phyloP scores from a whole-genome alignment of 2,329 filamentous ascomycete species.

The Epicoccum nigrum region DNA sequence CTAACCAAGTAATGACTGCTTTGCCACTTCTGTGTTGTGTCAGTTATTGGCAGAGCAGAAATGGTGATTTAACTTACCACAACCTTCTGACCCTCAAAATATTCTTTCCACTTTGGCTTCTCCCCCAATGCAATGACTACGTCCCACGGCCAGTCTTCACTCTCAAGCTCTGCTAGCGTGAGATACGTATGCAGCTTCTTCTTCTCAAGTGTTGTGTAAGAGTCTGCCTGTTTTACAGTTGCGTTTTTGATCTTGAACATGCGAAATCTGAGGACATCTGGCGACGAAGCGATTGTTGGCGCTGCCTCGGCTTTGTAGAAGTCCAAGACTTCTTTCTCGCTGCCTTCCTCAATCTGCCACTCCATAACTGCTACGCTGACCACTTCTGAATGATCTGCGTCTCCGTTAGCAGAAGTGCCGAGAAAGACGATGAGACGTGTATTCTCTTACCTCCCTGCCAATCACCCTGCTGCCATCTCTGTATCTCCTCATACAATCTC shows the following conservation, averaged over 20 bases:
- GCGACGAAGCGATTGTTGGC: constrained; percentile 15
- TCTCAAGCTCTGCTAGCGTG: constrained; percentile 11
- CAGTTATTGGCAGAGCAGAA: background rate
- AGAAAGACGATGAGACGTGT: background rate
- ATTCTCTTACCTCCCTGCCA: constrained; percentile 13
- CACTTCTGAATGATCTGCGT: constrained; percentile 10
- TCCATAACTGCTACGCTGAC: constrained; percentile 21
- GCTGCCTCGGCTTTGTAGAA: constrained; percentile 15
- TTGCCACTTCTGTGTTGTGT: constrained; percentile 15
- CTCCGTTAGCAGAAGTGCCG: background rate
- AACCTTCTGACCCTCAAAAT: constrained; percentile 12
- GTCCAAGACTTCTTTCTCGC: constrained; percentile 14
- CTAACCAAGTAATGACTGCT: constrained; percentile 18
- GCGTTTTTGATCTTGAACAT: constrained; percentile 16
- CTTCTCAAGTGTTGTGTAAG: constrained; percentile 10
- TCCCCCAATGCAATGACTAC: constrained; percentile 14
- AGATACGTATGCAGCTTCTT: constrained; percentile 11
- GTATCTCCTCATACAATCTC: constrained; percentile 13
- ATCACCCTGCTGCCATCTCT: constrained; percentile 14
- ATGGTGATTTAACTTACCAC: constrained; percentile 9
- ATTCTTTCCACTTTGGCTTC: constrained; percentile 18
- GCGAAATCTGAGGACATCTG: constrained; percentile 17
- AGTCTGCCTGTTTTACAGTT: constrained; percentile 14
- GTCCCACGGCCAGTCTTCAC: constrained; percentile 22
- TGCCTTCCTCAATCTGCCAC: constrained; percentile 8